Base-by-base conservation (phyloP, 2,329 filamentous ascomycete species). In the Magnaporthiopsis rhizophila region DNA sequence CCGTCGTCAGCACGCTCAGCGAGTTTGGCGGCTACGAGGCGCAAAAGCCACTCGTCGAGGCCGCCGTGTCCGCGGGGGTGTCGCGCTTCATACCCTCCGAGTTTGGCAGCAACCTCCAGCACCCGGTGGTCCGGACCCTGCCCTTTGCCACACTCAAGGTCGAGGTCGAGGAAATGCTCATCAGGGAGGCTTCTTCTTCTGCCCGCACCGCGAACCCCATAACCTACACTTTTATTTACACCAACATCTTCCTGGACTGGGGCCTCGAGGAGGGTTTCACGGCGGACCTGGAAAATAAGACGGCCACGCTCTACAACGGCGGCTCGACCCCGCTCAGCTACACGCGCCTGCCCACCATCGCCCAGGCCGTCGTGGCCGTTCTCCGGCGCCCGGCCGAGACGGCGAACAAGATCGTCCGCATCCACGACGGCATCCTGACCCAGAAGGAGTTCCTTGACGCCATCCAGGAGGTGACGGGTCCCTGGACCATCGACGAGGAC, bases 401-500 rank as follows among this genome's bases (percentile, higher is more conserved):
- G 28, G 59, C 21, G 50, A 61, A 64, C 50, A 53, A 58, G 59
- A 24, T 15, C 12, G 21, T 64, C 21, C 57, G 38, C 26, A 15
- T 78, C 1, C 84, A 82, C 0, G 81, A 83, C 18, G 83, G 87
- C 2, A 79, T 83, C 69, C 18, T 64, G 21, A 56, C 58, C 26
- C 57, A 61, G 38, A 82, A 82, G 15, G 78, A 87, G 66, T 73
- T 89, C 2, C 70, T 89, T 2, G 72, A 74, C n/a, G 71, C 78
- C 0, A 73, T 84, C 1, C 83, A 89, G 73, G 79, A 81, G 65
- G 73, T 79, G 13, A 83, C 81, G 0, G 38, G 38, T 3, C 80
- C 79, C 65, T 87, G 81, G 77, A 74, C 76, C 0, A 75, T 86
- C 1, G 77, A 76, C 3, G 73, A 71, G 7, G 65, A 73, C 9